Evolutionary conservation across 352 stramenopile species (phyloP).

Genomic region (Globisporangium yorkense): DNA sequence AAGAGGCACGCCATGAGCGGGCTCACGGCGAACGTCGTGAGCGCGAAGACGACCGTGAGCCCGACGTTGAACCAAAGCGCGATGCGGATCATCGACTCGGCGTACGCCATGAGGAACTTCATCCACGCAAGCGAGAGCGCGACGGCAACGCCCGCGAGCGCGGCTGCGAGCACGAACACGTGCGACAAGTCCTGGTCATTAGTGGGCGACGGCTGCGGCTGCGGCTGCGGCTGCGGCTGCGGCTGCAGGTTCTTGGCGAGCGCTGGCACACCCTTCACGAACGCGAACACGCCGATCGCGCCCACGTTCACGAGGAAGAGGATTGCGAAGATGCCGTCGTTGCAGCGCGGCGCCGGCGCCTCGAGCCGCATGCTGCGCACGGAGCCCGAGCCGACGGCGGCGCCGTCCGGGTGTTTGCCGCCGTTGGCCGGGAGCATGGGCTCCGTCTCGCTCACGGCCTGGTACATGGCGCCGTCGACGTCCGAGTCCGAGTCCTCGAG

Average conservation of each 20-base stretch:
- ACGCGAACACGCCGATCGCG: constrained; percentile 54
- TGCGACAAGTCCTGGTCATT: constrained; percentile 31
- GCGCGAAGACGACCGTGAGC: constrained; percentile 56
- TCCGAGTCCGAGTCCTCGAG: constrained; percentile 11
- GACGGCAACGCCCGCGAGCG: constrained; percentile 45
- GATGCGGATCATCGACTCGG: constrained; percentile 69
- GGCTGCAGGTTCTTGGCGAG: constrained; percentile 18
- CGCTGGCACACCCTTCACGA: constrained; percentile 65
- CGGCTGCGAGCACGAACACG: constrained; percentile 44
- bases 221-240: background rate
- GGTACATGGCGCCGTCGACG: constrained; percentile 48
- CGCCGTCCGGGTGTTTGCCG: constrained; percentile 11
- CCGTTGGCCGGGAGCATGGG: constrained; percentile 56
- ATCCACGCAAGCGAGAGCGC: constrained; percentile 71
- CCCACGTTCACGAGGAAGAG: constrained; percentile 63
- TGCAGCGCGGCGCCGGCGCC: constrained; percentile 48
- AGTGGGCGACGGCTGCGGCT: background rate
- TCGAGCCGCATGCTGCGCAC: constrained; percentile 68
- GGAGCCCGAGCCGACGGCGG: constrained; percentile 27
- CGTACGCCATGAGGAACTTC: constrained; percentile 70
- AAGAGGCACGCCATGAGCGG: constrained; percentile 55
- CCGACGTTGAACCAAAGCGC: constrained; percentile 81
- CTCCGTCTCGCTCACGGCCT: constrained; percentile 59
- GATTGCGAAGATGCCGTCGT: constrained; percentile 66
- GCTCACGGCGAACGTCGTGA: constrained; percentile 59